Conservation (phyloP, 2,329 filamentous ascomycete genomes). For the Apiospora kogelbergensis region DNA sequence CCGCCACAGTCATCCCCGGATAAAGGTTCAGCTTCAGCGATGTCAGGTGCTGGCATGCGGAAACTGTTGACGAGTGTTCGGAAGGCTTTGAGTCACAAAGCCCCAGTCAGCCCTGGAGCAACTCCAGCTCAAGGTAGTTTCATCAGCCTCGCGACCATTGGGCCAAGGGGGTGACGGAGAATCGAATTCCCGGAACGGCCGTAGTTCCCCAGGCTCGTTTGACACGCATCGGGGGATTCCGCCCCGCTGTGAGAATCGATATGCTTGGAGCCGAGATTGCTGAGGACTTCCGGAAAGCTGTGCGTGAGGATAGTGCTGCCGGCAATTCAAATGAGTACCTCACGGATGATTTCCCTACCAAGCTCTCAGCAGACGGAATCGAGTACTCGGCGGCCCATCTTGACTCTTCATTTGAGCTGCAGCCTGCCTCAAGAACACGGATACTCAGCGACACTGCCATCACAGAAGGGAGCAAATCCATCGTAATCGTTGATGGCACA, state of each 20-base stretch:
- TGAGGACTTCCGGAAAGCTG: constrained; percentile 75
- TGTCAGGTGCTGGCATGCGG: constrained; percentile 76
- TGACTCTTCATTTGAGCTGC: constrained; percentile 41
- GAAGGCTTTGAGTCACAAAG: constrained; percentile 68
- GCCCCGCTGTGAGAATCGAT: constrained; percentile 70
- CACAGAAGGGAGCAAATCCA: constrained; percentile 83
- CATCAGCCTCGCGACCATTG: constrained; percentile 48
- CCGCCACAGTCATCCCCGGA: constrained; percentile 35
- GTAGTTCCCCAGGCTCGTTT: constrained; percentile 56
- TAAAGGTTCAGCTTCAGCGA: constrained; percentile 53
- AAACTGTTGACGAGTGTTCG: constrained; percentile 85
- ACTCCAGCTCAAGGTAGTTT: constrained; percentile 45
- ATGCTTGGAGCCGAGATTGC: constrained; percentile 75
- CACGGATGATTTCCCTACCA: constrained; percentile 22
- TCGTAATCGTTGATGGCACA: constrained; percentile 80
- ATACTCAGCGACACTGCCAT: constrained; percentile 58
- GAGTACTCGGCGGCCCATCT: constrained; percentile 46
- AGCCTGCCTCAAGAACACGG: constrained; percentile 34
- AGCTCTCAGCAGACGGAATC: constrained; percentile 29
- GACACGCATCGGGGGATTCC: constrained; percentile 40
- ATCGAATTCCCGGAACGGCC: constrained; percentile 59
- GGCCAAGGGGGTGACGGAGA: constrained; percentile 55
- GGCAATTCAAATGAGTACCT: constrained; percentile 27
- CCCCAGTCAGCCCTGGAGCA: constrained; percentile 39
- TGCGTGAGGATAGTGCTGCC: constrained; percentile 62